Conservation (phyloP, 2,329 filamentous ascomycete genomes). For the Xylaria sp. region DNA sequence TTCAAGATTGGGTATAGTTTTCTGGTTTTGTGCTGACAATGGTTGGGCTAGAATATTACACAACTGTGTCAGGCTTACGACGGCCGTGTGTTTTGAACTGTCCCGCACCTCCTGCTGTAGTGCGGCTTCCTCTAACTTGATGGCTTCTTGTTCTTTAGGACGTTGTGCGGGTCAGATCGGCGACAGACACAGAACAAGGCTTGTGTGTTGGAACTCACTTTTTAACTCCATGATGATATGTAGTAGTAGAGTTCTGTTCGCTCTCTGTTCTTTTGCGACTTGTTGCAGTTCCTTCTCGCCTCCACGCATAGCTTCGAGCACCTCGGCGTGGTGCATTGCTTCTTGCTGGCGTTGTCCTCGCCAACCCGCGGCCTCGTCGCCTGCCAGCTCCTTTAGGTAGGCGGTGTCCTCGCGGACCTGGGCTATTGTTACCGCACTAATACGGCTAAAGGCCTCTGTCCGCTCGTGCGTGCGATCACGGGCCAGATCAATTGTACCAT, state of each 20-base stretch:
- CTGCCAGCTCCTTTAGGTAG: conserved; percentile 3
- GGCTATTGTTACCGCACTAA: background rate
- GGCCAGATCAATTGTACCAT: background rate
- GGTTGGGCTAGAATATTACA: conserved; percentile 2
- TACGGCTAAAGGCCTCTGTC: background rate
- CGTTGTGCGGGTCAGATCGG: background rate
- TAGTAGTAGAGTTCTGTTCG: background rate
- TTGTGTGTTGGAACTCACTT: conserved; percentile 1
- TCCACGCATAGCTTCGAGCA: background rate
- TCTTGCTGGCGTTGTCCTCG: background rate
- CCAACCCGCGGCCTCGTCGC: background rate
- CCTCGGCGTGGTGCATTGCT: background rate
- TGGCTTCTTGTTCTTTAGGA: background rate
- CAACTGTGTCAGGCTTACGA: background rate
- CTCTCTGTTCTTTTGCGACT: background rate
- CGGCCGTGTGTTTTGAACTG: background rate
- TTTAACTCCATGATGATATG: background rate
- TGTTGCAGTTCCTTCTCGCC: background rate
- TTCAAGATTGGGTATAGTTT: background rate
- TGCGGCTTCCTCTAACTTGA: background rate
- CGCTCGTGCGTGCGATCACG: conserved; percentile 3
- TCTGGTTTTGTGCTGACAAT: background rate
- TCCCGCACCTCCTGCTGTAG: background rate
- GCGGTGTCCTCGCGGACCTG: background rate
- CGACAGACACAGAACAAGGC: background rate